phyloP scores from a whole-genome alignment of 768 basidiomycete species.

The Phylloporus arenicola region DNA sequence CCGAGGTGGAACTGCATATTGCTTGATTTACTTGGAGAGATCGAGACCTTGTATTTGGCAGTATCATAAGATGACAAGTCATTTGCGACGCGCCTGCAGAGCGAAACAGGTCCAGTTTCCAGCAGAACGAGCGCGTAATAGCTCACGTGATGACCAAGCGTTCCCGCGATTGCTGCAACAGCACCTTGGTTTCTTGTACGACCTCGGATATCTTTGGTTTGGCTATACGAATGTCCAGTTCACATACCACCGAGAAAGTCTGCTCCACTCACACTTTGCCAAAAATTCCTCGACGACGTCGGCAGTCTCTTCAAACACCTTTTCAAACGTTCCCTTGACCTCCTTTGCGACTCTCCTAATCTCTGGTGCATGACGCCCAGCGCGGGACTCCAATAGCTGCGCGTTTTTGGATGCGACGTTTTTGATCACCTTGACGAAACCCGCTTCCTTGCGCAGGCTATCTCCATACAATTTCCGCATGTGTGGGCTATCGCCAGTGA shows the following conservation, averaged over 20 bases:
- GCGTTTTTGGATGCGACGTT: slow-evolving; percentile 84
- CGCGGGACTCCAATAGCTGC: slow-evolving; percentile 64
- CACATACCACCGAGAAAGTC: background rate
- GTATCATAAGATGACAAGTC: slow-evolving; percentile 79
- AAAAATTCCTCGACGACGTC: slow-evolving; percentile 93
- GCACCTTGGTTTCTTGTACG: slow-evolving; percentile 86
- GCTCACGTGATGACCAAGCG: slow-evolving; percentile 87
- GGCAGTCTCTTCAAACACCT: slow-evolving; percentile 91
- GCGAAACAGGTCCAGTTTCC: background rate
- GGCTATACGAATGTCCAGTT: slow-evolving; percentile 42
- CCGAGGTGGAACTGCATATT: slow-evolving; percentile 77
- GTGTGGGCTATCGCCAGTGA: slow-evolving; percentile 65
- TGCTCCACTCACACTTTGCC: slow-evolving; percentile 63
- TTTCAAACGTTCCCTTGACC: slow-evolving; percentile 91
- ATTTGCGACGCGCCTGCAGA: slow-evolving; percentile 64
- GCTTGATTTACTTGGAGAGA: slow-evolving; percentile 49
- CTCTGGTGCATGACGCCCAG: slow-evolving; percentile 78
- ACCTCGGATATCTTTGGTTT: slow-evolving; percentile 84
- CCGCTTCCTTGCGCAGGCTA: slow-evolving; percentile 89
- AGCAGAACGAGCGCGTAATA: background rate
- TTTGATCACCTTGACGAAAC: slow-evolving; percentile 97
- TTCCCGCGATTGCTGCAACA: slow-evolving; percentile 88
- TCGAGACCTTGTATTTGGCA: slow-evolving; percentile 68
- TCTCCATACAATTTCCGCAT: slow-evolving; percentile 96
- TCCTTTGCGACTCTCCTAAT: slow-evolving; percentile 81